Evolutionary conservation across 2,329 filamentous ascomycete species (phyloP), one percentile per base, ranked within the genome.

Genomic region (Purpureocillium takamizusanense): DNA sequence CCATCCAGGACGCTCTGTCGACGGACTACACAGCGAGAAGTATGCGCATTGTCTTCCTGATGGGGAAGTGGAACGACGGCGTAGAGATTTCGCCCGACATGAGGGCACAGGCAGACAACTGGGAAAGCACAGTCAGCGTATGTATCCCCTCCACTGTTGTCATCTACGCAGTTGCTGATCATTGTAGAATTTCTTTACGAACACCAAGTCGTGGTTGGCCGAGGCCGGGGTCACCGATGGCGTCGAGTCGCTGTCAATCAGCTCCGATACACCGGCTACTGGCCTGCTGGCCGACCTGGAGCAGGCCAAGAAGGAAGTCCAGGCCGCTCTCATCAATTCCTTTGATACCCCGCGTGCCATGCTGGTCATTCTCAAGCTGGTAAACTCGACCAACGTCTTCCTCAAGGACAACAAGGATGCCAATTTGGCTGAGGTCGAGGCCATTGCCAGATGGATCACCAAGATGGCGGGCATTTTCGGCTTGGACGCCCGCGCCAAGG

Each of bases 31-130:
- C 86, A 0, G 71, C 88, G 1, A 73, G 90, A 42, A 80, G 79
- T 39, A 72, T 95, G 65, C 77, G 90, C 33, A 83, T 94, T 38
- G 83, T 92, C 13, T 95, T 95, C 62, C 62, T 97, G 33, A 76
- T 94, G 50, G 87, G 89, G 33, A 78, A 78, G 35, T 97, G 90
- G 89, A 86, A 86, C 49, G 86, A 95, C 36, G 86, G 87, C 2
- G 81, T 95, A 25, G 90, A 95, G 55, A 92, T 95, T 44, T 90
- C 87, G 0, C 79, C 83, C 2, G 86, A 89, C 39, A 79, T 95
- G 63, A 73, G 86, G 41, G 78, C 78, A 32, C 76, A 81, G 50
- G 83, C 83, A 7, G 76, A 79, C 41, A 76, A 72, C 33, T 95
- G 87, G 84, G 89, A 95, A 56, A 78, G 79, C 36, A 82, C 81